Evolutionary conservation across 352 stramenopile genomes (phyloP).

Genomic region (Phytophthora ohioensis): DNA sequence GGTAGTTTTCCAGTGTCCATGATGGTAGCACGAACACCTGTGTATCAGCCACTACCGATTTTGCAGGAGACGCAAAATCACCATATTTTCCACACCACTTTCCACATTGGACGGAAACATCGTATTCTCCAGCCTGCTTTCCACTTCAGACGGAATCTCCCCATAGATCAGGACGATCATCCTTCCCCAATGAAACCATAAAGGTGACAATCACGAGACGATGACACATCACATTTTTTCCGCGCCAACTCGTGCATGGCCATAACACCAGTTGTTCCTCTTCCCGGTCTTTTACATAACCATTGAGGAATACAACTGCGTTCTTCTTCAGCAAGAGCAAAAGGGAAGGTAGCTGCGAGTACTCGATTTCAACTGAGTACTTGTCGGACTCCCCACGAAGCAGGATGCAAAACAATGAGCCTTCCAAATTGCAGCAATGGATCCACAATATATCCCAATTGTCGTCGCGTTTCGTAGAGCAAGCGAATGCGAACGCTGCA

Average conservation of each 20-base stretch:
- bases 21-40: no score
- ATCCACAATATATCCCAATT: neutral
- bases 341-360: neutral
- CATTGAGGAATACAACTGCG: neutral
- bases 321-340: neutral
- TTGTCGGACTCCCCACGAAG: neutral
- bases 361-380: neutral
- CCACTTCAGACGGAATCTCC: neutral
- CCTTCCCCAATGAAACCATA: neutral
- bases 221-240: no score
- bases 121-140: neutral
- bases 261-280: neutral
- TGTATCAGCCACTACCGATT: no score
- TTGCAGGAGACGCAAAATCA: no score
- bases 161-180: neutral
- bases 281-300: neutral
- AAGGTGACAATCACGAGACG: neutral
- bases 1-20: neutral
- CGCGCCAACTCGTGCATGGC: no score
- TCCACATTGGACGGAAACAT: neutral
- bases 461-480: neutral
- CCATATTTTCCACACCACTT: no score
- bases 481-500: neutral
- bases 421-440: neutral
- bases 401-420: neutral